phyloP scores from a whole-genome alignment of 305 asterid species.

The Rubia peregrina region DNA sequence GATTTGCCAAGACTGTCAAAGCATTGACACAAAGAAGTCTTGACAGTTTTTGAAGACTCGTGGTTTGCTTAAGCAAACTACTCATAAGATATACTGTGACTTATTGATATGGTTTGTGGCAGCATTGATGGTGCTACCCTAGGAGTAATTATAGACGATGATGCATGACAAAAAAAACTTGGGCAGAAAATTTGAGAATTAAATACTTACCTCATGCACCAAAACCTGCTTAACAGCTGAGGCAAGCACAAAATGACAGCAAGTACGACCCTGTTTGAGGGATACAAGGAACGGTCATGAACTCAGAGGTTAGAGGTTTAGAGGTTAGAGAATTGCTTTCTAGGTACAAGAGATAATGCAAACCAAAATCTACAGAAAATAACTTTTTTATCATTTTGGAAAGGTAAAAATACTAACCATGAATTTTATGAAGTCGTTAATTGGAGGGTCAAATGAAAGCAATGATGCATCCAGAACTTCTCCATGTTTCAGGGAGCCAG shows the following conservation, averaged over 20 bases:
- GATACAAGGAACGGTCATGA: slow-evolving; percentile 14
- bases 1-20: not conserved
- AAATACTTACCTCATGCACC: slow-evolving; percentile 73
- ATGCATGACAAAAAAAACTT: slow-evolving; percentile 2
- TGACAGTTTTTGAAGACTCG: not conserved
- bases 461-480: slow-evolving; percentile 47
- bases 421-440: slow-evolving; percentile 54
- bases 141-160: not conserved
- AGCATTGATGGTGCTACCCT: not conserved
- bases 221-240: slow-evolving; percentile 73
- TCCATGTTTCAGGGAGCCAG: slow-evolving; percentile 40
- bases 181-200: not conserved
- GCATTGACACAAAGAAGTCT: not conserved
- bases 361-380: slow-evolving; percentile 7
- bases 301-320: slow-evolving; percentile 14
- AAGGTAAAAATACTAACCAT: slow-evolving; percentile 41
- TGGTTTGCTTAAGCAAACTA: slow-evolving; percentile 2
- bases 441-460: slow-evolving; percentile 79
- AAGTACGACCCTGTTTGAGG: slow-evolving; percentile 53
- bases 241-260: slow-evolving; percentile 61
- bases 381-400: slow-evolving; percentile 11
- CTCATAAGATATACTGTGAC: not conserved
- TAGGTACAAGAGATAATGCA: slow-evolving; percentile 1
- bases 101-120: not conserved
- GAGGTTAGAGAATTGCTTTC: slow-evolving; percentile 11